A percentile compares a stretch with the other conserved stretches of the same genome.
Conservation (phyloP, 306 rosid genomes). For the Cicer pinnatifidum region DNA sequence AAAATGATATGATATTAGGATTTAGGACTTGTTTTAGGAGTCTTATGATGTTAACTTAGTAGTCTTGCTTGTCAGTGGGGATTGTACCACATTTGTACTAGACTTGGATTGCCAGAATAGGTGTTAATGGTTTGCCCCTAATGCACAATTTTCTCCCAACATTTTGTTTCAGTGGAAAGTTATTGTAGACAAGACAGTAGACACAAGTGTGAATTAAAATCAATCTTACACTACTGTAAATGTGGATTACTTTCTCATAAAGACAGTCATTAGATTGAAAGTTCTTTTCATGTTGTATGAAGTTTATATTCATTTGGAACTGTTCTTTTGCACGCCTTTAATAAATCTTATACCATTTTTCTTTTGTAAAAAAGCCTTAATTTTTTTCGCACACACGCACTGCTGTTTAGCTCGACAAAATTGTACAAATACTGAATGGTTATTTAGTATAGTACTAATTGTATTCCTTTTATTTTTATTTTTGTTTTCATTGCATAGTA, state of each 20-base stretch:
- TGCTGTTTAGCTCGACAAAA: slow-evolving; percentile 4
- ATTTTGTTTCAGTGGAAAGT: neutral
- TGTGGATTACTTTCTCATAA: neutral
- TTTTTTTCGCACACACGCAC: neutral
- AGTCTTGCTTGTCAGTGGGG: neutral
- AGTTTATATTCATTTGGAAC: slow-evolving; percentile 15
- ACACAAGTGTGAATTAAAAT: neutral
- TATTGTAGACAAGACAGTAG: neutral
- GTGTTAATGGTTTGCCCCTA: neutral
- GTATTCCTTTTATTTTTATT: slow-evolving; percentile 28
- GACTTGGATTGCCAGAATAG: neutral
- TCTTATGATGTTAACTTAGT: slow-evolving; percentile 20
- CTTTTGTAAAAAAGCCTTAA: neutral
- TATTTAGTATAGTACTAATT: slow-evolving; percentile 12
- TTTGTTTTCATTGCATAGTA: slow-evolving; percentile 10
- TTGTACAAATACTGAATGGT: slow-evolving; percentile 23
- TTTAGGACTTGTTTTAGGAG: neutral
- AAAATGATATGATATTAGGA: slow-evolving; percentile 18
- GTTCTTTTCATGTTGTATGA: neutral
- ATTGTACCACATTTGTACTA: neutral
- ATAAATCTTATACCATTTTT: neutral
- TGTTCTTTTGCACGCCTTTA: neutral
- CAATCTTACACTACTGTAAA: neutral
- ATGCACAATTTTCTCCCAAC: neutral
- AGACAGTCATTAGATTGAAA: slow-evolving; percentile 2